phyloP scores from a whole-genome alignment of 148 eudicot genomes.

The Polygonum aviculare region DNA sequence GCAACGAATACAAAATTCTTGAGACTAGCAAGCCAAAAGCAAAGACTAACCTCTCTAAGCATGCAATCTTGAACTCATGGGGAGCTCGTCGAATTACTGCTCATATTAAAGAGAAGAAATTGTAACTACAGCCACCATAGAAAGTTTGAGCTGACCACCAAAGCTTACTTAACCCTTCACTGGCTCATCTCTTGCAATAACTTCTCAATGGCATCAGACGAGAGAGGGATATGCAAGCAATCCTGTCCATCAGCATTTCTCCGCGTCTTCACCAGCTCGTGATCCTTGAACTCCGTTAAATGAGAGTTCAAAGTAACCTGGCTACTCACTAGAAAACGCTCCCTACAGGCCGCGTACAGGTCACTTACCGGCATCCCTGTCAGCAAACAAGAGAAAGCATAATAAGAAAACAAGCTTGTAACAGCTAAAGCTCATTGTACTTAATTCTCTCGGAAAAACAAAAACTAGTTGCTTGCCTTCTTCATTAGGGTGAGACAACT shows the following conservation, averaged over 20 bases:
- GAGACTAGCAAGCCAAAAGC: conserved; percentile 28
- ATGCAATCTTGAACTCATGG: conserved; percentile 92
- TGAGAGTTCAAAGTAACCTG: conserved; percentile 85
- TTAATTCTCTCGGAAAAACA: neutral
- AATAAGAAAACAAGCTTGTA: neutral
- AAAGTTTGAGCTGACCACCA: neutral
- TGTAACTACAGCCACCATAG: neutral
- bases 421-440: neutral
- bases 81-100: conserved; percentile 98
- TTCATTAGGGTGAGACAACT: conserved; percentile 73
- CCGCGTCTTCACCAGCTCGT: conserved; percentile 71
- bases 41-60: conserved; percentile 80
- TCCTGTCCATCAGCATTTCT: conserved; percentile 88
- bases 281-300: conserved; percentile 88
- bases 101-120: neutral
- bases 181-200: conserved; percentile 57
- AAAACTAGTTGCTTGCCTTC: conserved; percentile 37
- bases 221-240: conserved; percentile 70
- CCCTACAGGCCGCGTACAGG: conserved; percentile 65
- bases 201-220: conserved; percentile 72
- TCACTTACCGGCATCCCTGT: conserved; percentile 66
- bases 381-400: neutral
- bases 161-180: neutral
- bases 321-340: conserved; percentile 87
- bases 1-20: neutral